Percentiles rank a stretch among this genome's conserved stretches.
These are phyloP conservation scores for Lenwebbia sp. DNA, from an alignment of 345 rosid species.

Conservation along the genomic window DNA sequence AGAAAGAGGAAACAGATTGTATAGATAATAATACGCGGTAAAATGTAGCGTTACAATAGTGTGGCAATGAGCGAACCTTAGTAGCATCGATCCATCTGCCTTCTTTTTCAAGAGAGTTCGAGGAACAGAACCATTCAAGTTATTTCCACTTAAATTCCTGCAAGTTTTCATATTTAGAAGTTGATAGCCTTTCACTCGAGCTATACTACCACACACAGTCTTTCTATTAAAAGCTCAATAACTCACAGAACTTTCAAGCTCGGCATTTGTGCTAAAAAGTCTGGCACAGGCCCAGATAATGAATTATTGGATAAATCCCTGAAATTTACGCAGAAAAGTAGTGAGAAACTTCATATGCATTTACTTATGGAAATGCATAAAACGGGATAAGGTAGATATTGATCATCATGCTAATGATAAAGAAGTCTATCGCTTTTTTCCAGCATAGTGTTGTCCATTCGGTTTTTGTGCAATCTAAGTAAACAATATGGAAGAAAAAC, in stretches of 20 bases:
- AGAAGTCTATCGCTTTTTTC: background rate
- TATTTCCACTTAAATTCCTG: conserved; percentile 34
- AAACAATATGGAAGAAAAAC: background rate
- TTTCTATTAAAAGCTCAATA: background rate
- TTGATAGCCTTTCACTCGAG: background rate
- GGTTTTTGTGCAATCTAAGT: background rate
- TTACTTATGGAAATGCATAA: background rate
- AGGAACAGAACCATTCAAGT: conserved; percentile 28
- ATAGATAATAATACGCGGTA: background rate
- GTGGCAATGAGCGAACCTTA: background rate
- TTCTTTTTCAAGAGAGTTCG: conserved; percentile 15
- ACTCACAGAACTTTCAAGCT: conserved; percentile 39
- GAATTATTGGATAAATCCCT: conserved; percentile 57
- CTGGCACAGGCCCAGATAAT: conserved; percentile 40
- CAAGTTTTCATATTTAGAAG: background rate
- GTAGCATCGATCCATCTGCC: conserved; percentile 5
- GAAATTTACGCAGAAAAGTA: background rate
- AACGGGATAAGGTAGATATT: background rate
- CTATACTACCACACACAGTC: background rate
- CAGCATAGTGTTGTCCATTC: background rate
- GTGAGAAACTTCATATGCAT: background rate
- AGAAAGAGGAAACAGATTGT: background rate
- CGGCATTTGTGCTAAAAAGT: conserved; percentile 13
- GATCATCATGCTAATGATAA: background rate
- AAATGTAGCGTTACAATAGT: fast-evolving